Base-by-base conservation (phyloP, 1,139 yeast genomes). In the Sugiyamaella japonica region DNA sequence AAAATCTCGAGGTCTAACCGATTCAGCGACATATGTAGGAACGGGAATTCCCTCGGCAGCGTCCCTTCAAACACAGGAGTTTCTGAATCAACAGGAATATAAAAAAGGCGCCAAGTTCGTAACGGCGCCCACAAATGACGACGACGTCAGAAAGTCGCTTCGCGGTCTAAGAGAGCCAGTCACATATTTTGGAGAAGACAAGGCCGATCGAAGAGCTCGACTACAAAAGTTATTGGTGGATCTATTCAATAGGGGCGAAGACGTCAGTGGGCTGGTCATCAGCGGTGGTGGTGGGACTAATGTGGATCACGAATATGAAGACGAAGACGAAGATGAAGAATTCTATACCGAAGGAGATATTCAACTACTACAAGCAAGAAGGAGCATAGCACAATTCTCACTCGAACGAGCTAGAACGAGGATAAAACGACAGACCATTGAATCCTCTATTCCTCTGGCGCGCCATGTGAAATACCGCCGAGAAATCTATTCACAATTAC, bases 341-440 rank as follows among this genome's bases (percentile, higher is more conserved):
- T 89, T 86, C 65, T 89, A 84, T 66, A 89, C 97, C 0, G 95
- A 95, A 0, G 97, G 96, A 0, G 70, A 80, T 0, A 72, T 73
- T 6, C 80, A 76, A n/a, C 70, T 90, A 16, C 71, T 78, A n/a
- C 72, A 75, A 1, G 77, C 83, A 0, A 76, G 98, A 51, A 68
- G 72, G 40, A 59, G 62, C 1, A 76, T 91, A 0, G 77, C 89
- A 1, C 59, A 70, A 1, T 71, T 67, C 55, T 85, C 96, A 0
- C 62, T 87, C 1, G 51, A 54, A 0, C 69, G 68, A 25, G 79
- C 95, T 0, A 63, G 70, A 16, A 50, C 58, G 1, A 72, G 95
- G 56, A 59, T 82, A 0, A 57, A 64, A 8, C 20, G 25, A 0
- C 80, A 76, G 56, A 59, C 58, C 16, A 54, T 64, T 6, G 53